phyloP scores from a whole-genome alignment of 306 rosid genomes.

The Rosa multiflora region DNA sequence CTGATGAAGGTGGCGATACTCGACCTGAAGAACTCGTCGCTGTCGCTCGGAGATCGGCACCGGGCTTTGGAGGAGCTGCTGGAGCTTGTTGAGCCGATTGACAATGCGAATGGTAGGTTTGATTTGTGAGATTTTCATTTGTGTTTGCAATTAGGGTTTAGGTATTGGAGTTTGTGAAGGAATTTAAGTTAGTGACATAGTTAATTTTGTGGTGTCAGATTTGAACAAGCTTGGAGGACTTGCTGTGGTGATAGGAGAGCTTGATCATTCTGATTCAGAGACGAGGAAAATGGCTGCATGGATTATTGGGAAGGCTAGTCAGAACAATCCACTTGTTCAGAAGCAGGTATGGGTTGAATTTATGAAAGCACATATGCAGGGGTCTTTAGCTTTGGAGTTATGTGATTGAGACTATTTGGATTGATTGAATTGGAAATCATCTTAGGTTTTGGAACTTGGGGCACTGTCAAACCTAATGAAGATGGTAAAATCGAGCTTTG shows the following conservation, averaged over 20 bases:
- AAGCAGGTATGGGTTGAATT: constrained; percentile 48
- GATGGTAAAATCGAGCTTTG: constrained; percentile 61
- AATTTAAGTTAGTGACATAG: background rate
- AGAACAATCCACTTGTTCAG: constrained; percentile 79
- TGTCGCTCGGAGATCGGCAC: constrained; percentile 65
- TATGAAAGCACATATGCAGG: too few species aligned
- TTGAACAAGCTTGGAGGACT: constrained; percentile 79
- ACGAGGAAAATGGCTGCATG: constrained; percentile 75
- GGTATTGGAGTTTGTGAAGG: background rate
- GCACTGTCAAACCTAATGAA: constrained; percentile 58
- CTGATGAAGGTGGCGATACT: constrained; percentile 71
- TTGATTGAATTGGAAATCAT: background rate
- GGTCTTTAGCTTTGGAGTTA: background rate
- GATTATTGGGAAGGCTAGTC: constrained; percentile 84
- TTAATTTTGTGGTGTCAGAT: constrained; percentile 43
- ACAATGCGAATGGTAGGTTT: constrained; percentile 76
- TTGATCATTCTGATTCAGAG: constrained; percentile 57
- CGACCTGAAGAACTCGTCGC: constrained; percentile 71
- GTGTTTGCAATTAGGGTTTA: background rate
- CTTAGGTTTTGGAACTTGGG: constrained; percentile 70
- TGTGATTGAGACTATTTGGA: background rate
- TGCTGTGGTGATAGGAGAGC: constrained; percentile 47
- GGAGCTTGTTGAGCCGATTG: constrained; percentile 75
- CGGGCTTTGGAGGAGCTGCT: constrained; percentile 80
- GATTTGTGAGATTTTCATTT: background rate